Conservation (phyloP, 2,329 filamentous ascomycete genomes). For the Pestalotiopsis sp. region DNA sequence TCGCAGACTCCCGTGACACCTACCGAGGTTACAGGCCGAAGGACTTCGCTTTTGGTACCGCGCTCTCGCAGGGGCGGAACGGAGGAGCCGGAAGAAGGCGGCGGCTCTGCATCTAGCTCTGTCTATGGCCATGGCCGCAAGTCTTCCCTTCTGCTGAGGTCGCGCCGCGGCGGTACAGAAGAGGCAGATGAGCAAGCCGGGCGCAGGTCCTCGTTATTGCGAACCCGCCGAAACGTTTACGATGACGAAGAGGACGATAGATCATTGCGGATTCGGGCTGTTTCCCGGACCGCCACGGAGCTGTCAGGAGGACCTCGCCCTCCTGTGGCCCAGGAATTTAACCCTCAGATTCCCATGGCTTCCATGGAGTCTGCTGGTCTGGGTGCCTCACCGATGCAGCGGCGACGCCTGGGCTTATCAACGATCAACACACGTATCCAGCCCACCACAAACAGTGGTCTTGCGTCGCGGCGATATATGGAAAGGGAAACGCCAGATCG, state of each 20-base stretch:
- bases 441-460: conserved; percentile 38
- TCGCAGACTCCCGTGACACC: conserved; percentile 41
- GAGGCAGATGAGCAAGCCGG: conserved; percentile 46
- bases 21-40: conserved; percentile 45
- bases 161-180: conserved; percentile 47
- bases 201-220: conserved; percentile 46
- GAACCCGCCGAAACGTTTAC: conserved; percentile 48
- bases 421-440: conserved; percentile 49
- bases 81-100: conserved; percentile 50
- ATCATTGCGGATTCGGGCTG: conserved; percentile 49
- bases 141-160: conserved; percentile 46
- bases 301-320: conserved; percentile 37
- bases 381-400: conserved; percentile 51
- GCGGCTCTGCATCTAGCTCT: not conserved
- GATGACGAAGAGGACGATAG: conserved; percentile 51
- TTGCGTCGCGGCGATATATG: conserved; percentile 47
- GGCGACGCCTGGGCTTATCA: conserved; percentile 55
- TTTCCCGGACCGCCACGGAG: conserved; percentile 62
- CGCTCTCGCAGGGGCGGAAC: conserved; percentile 50
- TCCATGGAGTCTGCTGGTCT: conserved; percentile 35
- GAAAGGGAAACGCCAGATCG: conserved; percentile 47
- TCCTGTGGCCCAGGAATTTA: conserved; percentile 41
- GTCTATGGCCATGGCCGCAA: conserved; percentile 37
- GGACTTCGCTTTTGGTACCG: conserved; percentile 54
- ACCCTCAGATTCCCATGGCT: conserved; percentile 37